A percentile compares a stretch with the other conserved stretches of the same genome.
Conservation (phyloP, 1,139 yeast species). For the Blastobotrys malaysiensis region DNA sequence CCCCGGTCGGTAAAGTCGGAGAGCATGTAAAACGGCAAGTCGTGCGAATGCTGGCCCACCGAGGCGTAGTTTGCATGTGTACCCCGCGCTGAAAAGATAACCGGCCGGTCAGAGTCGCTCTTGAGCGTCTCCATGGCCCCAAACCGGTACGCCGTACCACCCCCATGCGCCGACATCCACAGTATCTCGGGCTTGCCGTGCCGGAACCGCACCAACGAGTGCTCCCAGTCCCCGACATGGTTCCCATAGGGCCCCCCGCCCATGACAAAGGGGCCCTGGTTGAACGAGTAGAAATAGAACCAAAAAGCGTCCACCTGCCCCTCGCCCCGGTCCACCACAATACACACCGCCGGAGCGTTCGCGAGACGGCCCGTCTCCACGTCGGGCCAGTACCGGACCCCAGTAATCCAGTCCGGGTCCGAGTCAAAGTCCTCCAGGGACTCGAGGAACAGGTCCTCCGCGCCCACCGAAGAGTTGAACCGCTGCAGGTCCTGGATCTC, state of each 20-base stretch:
- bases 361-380: constrained; percentile 63
- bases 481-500: constrained; percentile 20
- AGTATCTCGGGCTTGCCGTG: constrained; percentile 78
- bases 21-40: constrained; percentile 82
- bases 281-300: constrained; percentile 94
- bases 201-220: constrained; percentile 76
- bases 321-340: constrained; percentile 86
- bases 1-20: constrained; percentile 95
- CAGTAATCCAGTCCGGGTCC: constrained; percentile 87
- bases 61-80: constrained; percentile 96
- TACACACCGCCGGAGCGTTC: constrained; percentile 73
- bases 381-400: constrained; percentile 59
- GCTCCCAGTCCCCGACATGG: constrained; percentile 99
- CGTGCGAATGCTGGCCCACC: constrained; percentile 96
- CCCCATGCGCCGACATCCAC: constrained; percentile 99
- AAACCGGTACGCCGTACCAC: constrained; percentile 85
- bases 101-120: constrained; percentile 47
- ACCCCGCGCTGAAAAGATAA: constrained; percentile 86
- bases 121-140: constrained; percentile 68
- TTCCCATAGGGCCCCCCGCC: constrained; percentile 96
- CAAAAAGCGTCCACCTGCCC: constrained; percentile 93
- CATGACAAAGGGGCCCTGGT: constrained; percentile 95
- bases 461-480: constrained; percentile 10
- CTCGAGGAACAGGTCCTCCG: constrained; percentile 47
- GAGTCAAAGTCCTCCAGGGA: constrained; percentile 63